Percentiles rank a stretch among this genome's conserved stretches.
phyloP scores from a whole-genome alignment of 202 grass and related monocot genomes.

The Sporobolus alterniflorus region DNA sequence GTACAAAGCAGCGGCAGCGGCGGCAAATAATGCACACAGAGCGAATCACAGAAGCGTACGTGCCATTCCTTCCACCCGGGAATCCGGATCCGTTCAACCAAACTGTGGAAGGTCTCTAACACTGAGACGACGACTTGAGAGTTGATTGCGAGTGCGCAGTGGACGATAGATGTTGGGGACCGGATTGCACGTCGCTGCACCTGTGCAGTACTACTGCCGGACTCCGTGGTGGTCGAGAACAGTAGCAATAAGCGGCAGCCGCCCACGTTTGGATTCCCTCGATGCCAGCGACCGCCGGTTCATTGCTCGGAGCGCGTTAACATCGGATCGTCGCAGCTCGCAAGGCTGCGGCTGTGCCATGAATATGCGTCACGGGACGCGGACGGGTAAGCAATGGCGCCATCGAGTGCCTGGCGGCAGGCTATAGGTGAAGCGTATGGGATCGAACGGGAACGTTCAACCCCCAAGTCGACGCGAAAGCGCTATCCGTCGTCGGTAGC shows the following conservation, averaged over 20 bases:
- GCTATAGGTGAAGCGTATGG: not conserved
- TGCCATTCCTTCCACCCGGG: not conserved
- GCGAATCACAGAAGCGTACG: not conserved
- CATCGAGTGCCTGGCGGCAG: not conserved
- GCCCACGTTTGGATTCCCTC: not conserved
- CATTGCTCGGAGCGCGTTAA: not conserved
- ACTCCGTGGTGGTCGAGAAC: not conserved
- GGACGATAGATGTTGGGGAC: not conserved
- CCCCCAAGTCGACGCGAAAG: constrained; percentile 20
- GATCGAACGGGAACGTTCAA: not conserved
- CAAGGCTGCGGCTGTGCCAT: not conserved
- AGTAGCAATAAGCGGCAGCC: not conserved
- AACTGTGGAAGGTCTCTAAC: not conserved
- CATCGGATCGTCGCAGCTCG: not conserved
- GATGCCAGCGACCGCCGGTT: not conserved
- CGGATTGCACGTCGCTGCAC: not conserved
- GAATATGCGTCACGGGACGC: not conserved
- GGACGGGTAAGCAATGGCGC: not conserved
- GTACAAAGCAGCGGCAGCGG: not conserved
- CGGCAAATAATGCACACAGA: not conserved
- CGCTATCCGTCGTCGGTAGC: not conserved
- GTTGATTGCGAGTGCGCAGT: not conserved
- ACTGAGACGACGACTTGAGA: not conserved
- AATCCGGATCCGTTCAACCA: not conserved
- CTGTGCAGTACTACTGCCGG: not conserved